A percentile compares a stretch with the other conserved stretches of the same genome.
phyloP scores from a whole-genome alignment of 2,329 filamentous ascomycete species.

The Aspergillus tamarii region DNA sequence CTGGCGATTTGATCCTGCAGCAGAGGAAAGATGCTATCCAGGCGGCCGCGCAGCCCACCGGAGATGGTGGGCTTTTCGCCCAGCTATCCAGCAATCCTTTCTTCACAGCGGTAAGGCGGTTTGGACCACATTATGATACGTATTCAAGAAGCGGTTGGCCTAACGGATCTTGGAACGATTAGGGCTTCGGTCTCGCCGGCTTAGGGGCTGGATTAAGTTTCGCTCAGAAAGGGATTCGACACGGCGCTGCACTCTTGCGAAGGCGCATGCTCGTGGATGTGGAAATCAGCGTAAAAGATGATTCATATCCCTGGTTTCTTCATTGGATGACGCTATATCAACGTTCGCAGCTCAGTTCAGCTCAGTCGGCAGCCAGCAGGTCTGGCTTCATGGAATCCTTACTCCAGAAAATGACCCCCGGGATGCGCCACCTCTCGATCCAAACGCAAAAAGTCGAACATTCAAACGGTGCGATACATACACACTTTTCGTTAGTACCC shows the following conservation, averaged over 20 bases:
- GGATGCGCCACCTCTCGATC: slow-evolving; percentile 66
- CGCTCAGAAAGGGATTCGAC: slow-evolving; percentile 74
- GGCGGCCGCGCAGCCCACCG: slow-evolving; percentile 30
- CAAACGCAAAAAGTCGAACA: slow-evolving; percentile 65
- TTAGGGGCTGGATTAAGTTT: slow-evolving; percentile 81
- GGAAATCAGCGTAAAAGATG: slow-evolving; percentile 92
- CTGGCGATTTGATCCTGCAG: slow-evolving; percentile 41
- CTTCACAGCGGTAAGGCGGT: slow-evolving; percentile 52
- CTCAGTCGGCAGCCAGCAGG: slow-evolving; percentile 51
- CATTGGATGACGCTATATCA: slow-evolving; percentile 91
- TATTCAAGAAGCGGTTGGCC: neutral
- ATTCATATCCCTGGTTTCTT: slow-evolving; percentile 90
- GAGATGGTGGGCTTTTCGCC: slow-evolving; percentile 46
- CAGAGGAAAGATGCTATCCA: slow-evolving; percentile 37
- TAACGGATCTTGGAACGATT: slow-evolving; percentile 9
- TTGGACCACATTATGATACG: neutral
- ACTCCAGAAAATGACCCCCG: slow-evolving; percentile 61
- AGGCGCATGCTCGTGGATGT: slow-evolving; percentile 90
- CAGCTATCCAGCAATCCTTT: slow-evolving; percentile 54
- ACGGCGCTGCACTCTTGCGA: slow-evolving; percentile 73
- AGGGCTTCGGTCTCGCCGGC: slow-evolving; percentile 87
- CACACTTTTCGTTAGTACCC: slow-evolving; percentile 85
- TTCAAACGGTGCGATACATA: slow-evolving; percentile 70
- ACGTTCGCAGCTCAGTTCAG: slow-evolving; percentile 59
- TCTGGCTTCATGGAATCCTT: slow-evolving; percentile 54